Conservation (phyloP, 352 stramenopile species). For the Globisporangium viniferum region DNA sequence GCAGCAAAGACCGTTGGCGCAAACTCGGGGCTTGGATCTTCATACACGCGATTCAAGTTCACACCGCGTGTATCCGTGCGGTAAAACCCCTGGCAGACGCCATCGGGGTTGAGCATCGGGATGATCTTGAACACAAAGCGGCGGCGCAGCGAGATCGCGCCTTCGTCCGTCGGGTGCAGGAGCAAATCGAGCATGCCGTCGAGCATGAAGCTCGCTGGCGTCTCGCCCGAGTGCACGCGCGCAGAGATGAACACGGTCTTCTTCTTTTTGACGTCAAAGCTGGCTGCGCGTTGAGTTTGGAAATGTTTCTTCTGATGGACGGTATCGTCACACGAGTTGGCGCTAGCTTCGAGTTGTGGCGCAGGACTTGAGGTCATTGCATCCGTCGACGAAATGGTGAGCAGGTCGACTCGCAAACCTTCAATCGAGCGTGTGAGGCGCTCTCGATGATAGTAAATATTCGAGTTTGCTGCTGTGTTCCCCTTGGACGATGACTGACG, state of each 20-base stretch:
- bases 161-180: conserved; percentile 45
- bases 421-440: conserved; percentile 55
- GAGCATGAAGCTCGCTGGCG: conserved; percentile 65
- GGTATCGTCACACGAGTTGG: neutral
- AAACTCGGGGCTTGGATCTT: conserved; percentile 30
- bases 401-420: conserved; percentile 57
- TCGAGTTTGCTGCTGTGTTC: neutral
- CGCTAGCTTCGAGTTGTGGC: neutral
- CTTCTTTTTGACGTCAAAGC: conserved; percentile 31
- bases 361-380: neutral
- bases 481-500: neutral
- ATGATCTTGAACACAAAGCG: conserved; percentile 82
- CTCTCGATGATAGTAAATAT: conserved; percentile 80
- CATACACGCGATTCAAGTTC: conserved; percentile 91
- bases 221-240: conserved; percentile 83
- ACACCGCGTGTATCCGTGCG: conserved; percentile 79
- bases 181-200: conserved; percentile 58
- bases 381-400: conserved; percentile 58
- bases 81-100: conserved; percentile 86
- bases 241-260: conserved; percentile 57
- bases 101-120: conserved; percentile 84
- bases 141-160: conserved; percentile 37
- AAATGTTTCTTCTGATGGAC: neutral
- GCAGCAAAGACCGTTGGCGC: conserved; percentile 72
- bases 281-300: neutral